Conservation (phyloP, 345 rosid genomes). For the Ricinus communis region DNA sequence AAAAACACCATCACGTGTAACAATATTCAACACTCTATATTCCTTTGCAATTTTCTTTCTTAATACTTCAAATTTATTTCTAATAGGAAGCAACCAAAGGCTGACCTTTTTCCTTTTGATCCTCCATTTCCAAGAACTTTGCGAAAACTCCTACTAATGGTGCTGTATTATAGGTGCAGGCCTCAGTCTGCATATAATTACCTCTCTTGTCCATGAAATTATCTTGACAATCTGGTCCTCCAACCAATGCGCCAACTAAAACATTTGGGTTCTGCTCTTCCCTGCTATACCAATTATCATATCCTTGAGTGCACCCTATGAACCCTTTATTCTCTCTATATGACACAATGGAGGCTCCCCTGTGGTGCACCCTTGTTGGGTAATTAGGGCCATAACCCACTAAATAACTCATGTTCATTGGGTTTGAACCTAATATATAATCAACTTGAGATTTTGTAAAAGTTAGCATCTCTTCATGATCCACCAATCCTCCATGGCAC, state of each 20-base stretch:
- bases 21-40: neutral
- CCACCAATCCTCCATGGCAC: slow-evolving; percentile 49
- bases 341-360: slow-evolving; percentile 88
- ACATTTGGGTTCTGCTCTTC: slow-evolving; percentile 49
- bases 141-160: slow-evolving; percentile 64
- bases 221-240: slow-evolving; percentile 61
- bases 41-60: too few species aligned
- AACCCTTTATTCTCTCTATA: slow-evolving; percentile 75
- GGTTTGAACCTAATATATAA: slow-evolving; percentile 82
- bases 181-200: slow-evolving; percentile 60
- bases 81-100: slow-evolving; percentile 57
- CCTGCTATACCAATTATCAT: slow-evolving; percentile 51
- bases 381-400: slow-evolving; percentile 80
- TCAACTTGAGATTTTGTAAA: slow-evolving; percentile 86
- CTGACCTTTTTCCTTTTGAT: slow-evolving; percentile 18
- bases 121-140: slow-evolving; percentile 29
- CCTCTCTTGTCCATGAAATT: slow-evolving; percentile 44
- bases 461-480: slow-evolving; percentile 46
- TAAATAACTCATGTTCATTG: slow-evolving; percentile 82
- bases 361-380: slow-evolving; percentile 82
- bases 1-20: neutral
- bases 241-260: slow-evolving; percentile 58
- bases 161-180: slow-evolving; percentile 68
- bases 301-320: slow-evolving; percentile 98
- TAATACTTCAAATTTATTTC: too few species aligned